Evolutionary conservation across 805 yeast genomes (phyloP).

Genomic region (Candida adriatica): DNA sequence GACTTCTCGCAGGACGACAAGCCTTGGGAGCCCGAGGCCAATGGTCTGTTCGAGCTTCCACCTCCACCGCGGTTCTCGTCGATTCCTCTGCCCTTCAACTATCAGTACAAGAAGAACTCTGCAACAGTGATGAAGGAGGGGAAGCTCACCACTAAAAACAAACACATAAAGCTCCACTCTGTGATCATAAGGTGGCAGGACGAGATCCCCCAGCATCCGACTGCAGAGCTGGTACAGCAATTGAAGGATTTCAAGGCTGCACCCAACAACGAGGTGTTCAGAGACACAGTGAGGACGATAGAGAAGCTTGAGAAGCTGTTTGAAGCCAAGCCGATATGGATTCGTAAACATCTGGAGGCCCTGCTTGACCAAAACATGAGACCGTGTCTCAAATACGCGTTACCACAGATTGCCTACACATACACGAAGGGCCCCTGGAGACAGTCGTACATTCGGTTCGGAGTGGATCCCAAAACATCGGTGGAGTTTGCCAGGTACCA

Average conservation of each 20-base stretch:
- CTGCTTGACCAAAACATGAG: constrained; percentile 41
- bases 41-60: constrained; percentile 46
- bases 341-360: constrained; percentile 61
- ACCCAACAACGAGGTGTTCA: constrained; percentile 20
- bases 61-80: constrained; percentile 86
- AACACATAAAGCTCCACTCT: constrained; percentile 45
- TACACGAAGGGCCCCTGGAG: constrained; percentile 94
- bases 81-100: constrained; percentile 68
- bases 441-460: constrained; percentile 71
- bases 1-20: constrained; percentile 27
- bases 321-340: constrained; percentile 75
- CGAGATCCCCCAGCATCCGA: constrained; percentile 42
- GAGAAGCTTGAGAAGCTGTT: constrained; percentile 39
- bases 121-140: constrained; percentile 40
- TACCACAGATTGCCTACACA: constrained; percentile 79
- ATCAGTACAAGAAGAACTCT: constrained; percentile 72
- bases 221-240: constrained; percentile 41
- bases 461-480: constrained; percentile 66
- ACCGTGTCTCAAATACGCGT: constrained; percentile 57
- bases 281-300: constrained; percentile 25
- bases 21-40: constrained; percentile 26
- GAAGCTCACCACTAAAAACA: constrained; percentile 37
- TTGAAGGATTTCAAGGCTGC: constrained; percentile 30
- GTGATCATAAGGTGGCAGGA: constrained; percentile 45
- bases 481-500: constrained; percentile 57